Base-by-base conservation (phyloP, 1,284 basidiomycete species). In the Naganishia sp. region DNA sequence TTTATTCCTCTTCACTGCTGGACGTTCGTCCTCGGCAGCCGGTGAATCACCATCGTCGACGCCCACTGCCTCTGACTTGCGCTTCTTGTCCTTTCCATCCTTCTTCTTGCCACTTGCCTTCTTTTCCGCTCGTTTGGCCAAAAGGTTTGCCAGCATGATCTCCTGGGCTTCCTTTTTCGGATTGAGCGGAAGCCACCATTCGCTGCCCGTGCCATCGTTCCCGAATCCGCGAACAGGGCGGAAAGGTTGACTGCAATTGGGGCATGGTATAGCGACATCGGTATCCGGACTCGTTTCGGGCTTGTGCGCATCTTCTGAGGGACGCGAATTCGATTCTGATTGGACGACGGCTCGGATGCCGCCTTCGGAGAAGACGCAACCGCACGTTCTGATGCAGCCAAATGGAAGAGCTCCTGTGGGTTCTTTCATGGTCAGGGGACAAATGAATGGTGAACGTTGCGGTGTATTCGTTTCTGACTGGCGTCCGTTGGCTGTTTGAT, bases 381-480 rank as follows among this genome's bases (percentile, higher is more conserved):
- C 92, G 73, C 93, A 96, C 0, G 87, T 80, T n/a, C 83, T 82
- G 70, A 95, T 80, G 75, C 92, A 94, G 65, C 92, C 86, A 77
- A 96, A 96, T 0, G 91, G 90, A 61, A 90, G 85, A 0, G 81
- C 77, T n/a, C 93, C 93, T 69, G 90, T 92, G 92, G 96, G 95
- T 80, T 95, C 94, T 76, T 92, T 91, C 71, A 92, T 81, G 2
- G 88, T 91, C 55, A 96, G 83, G 0, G 94, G 91, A 80, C 94
- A 97, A 64, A 92, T 86, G 72, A 92, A 96, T 48, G 85, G 84
- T 0, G 88, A 84, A 2, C 81, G 81, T 45, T 86, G 84, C 4
- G 73, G 69, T 6, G 77, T 2, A 79, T 74, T 31, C 81, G 76
- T 46, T 84, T 83, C 66, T 21, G 21, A 70, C 71, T 6, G 72